Conservation (phyloP, 1,284 basidiomycete genomes). For the Anthracocystis setariae region DNA sequence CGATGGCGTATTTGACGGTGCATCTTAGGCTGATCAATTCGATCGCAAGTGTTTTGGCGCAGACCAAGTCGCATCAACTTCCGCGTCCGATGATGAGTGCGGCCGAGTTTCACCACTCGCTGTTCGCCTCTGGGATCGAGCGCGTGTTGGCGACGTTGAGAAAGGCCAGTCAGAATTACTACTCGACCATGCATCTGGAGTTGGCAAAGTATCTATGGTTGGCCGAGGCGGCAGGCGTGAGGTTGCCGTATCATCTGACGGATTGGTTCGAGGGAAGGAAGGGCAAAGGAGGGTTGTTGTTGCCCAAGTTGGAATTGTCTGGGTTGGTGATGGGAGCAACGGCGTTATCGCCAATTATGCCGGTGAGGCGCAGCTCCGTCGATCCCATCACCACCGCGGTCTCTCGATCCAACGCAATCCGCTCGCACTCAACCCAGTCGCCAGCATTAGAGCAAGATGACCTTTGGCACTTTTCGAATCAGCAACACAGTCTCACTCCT, state of each 20-base stretch:
- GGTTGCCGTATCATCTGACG: constrained; percentile 33
- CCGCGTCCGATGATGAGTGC: constrained; percentile 33
- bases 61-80: constrained; percentile 21
- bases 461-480: too few species aligned
- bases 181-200: constrained; percentile 60
- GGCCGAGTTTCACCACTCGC: constrained; percentile 38
- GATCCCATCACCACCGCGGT: constrained; percentile 1
- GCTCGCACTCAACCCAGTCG: constrained; percentile 7
- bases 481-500: constrained; percentile 10
- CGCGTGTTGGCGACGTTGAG: constrained; percentile 48
- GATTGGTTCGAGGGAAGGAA: constrained; percentile 37
- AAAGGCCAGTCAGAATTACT: constrained; percentile 55
- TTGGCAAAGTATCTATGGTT: constrained; percentile 48
- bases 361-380: constrained; percentile 13
- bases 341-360: constrained; percentile 1
- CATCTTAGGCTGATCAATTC: constrained; percentile 55
- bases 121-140: constrained; percentile 56
- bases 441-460: too few species aligned
- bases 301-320: constrained; percentile 28
- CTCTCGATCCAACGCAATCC: constrained; percentile 15
- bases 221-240: constrained; percentile 17
- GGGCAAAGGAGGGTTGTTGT: constrained; percentile 9
- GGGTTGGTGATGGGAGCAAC: constrained; percentile 3
- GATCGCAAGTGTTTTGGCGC: constrained; percentile 31
- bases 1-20: constrained; percentile 82